Conservation (phyloP, 371 early-diverging fungal species). For the Mycotypha africana region DNA sequence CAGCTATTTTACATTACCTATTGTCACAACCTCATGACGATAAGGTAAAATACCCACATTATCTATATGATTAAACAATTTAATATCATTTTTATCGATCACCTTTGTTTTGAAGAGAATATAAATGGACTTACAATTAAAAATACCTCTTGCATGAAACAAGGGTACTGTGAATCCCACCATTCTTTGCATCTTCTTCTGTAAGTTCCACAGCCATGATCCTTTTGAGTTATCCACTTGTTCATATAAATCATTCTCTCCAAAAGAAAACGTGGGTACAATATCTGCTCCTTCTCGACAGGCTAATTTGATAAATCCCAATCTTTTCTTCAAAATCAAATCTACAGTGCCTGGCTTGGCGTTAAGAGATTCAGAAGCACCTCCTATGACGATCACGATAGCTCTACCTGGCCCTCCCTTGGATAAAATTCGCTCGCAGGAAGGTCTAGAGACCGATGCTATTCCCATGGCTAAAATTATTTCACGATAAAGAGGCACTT, state of each 20-base stretch:
- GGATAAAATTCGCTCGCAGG: conserved; percentile 63
- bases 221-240: conserved; percentile 43
- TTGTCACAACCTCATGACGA: conserved; percentile 35
- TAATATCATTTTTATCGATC: neutral
- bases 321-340: conserved; percentile 57
- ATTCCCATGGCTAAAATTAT: conserved; percentile 62
- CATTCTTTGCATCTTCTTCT: conserved; percentile 47
- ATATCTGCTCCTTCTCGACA: conserved; percentile 57
- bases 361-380: conserved; percentile 65
- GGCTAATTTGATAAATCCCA: conserved; percentile 74
- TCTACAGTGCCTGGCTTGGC: conserved; percentile 57
- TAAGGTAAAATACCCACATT: conserved; percentile 51
- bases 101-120: neutral
- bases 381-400: conserved; percentile 68
- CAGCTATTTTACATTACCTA: too few species aligned
- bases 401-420: conserved; percentile 70
- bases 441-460: conserved; percentile 63
- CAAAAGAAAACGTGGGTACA: conserved; percentile 72
- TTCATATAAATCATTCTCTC: conserved; percentile 73
- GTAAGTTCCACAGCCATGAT: conserved; percentile 41
- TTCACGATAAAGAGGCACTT: conserved; percentile 67
- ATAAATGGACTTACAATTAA: conserved; percentile 43
- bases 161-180: conserved; percentile 62
- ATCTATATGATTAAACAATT: conserved; percentile 11
- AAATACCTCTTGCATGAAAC: conserved; percentile 64